These are phyloP conservation scores for Kappamyces sp. DNA, from an alignment of 192 early-diverging fungal genomes.

Conservation along the genomic window DNA sequence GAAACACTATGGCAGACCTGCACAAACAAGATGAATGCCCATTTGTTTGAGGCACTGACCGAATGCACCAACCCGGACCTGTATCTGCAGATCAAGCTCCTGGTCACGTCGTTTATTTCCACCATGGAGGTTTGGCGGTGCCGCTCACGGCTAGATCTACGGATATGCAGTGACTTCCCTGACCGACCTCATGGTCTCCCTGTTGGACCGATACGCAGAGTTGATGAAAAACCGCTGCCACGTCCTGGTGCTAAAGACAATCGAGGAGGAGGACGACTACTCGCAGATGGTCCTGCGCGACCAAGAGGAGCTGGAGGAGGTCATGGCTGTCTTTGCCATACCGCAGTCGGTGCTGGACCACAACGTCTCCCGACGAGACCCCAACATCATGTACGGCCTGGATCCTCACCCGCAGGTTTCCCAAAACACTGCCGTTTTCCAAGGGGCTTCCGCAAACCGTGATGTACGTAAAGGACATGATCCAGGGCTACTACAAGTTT, in stretches of 20 bases:
- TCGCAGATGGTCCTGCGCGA: conserved; percentile 66
- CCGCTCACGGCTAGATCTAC: conserved; percentile 48
- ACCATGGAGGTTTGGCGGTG: conserved; percentile 68
- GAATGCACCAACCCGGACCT: conserved; percentile 73
- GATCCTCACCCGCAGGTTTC: conserved; percentile 43
- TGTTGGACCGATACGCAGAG: conserved; percentile 77
- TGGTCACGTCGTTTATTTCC: conserved; percentile 82
- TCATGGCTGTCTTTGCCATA: conserved; percentile 56
- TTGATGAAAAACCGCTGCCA: conserved; percentile 64
- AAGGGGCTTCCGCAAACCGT: conserved; percentile 70
- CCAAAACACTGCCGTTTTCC: conserved; percentile 72
- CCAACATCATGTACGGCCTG: conserved; percentile 2
- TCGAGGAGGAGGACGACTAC: conserved; percentile 72
- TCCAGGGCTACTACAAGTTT: conserved; percentile 76
- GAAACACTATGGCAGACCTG: conserved; percentile 87
- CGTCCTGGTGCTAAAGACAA: conserved; percentile 64
- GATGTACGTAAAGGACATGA: conserved; percentile 62
- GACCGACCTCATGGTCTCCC: conserved; percentile 63
- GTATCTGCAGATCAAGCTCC: conserved; percentile 72
- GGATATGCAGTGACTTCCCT: conserved; percentile 65
- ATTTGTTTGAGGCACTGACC: conserved; percentile 72
- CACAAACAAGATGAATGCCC: conserved; percentile 70
- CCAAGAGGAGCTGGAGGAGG: conserved; percentile 56
- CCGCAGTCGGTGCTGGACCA: conserved; percentile 46
- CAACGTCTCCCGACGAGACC: conserved; percentile 26